phyloP scores from a whole-genome alignment of 768 basidiomycete genomes.

The Collybia sp. region DNA sequence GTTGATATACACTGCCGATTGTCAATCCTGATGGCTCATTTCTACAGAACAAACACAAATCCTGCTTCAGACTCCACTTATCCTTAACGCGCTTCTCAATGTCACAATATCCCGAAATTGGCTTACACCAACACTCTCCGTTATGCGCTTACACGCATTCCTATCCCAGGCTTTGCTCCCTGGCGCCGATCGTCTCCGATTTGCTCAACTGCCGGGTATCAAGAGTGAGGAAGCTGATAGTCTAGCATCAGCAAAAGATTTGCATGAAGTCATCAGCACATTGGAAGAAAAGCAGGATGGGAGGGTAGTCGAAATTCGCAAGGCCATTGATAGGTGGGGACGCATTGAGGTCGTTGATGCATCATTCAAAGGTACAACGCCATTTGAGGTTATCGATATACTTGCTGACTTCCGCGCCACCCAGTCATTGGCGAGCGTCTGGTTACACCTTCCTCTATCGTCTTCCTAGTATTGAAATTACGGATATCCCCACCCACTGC shows the following conservation, averaged over 20 bases:
- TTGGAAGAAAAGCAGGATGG: constrained; percentile 51
- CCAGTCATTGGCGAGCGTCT: constrained; percentile 87
- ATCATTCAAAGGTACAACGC: constrained; percentile 69
- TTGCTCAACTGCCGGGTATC: constrained; percentile 80
- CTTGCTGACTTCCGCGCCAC: not conserved
- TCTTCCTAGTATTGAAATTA: constrained; percentile 81
- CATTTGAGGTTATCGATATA: not conserved
- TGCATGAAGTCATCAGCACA: constrained; percentile 39
- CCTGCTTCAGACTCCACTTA: constrained; percentile 64
- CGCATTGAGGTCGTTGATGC: constrained; percentile 76
- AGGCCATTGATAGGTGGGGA: constrained; percentile 67
- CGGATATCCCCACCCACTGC: constrained; percentile 58
- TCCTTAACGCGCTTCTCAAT: constrained; percentile 78
- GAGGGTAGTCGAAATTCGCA: constrained; percentile 49
- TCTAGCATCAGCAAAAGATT: constrained; percentile 29
- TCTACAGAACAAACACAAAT: constrained; percentile 65
- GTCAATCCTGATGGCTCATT: not conserved
- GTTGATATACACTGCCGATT: constrained; percentile 14
- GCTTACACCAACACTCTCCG: constrained; percentile 72
- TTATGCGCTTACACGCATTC: constrained; percentile 81
- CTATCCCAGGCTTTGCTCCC: constrained; percentile 81
- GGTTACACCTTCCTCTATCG: constrained; percentile 84
- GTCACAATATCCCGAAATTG: constrained; percentile 86
- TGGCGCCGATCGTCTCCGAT: constrained; percentile 37
- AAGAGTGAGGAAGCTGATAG: constrained; percentile 41